Conservation (phyloP, 345 rosid genomes). For the Kernera saxatilis region DNA sequence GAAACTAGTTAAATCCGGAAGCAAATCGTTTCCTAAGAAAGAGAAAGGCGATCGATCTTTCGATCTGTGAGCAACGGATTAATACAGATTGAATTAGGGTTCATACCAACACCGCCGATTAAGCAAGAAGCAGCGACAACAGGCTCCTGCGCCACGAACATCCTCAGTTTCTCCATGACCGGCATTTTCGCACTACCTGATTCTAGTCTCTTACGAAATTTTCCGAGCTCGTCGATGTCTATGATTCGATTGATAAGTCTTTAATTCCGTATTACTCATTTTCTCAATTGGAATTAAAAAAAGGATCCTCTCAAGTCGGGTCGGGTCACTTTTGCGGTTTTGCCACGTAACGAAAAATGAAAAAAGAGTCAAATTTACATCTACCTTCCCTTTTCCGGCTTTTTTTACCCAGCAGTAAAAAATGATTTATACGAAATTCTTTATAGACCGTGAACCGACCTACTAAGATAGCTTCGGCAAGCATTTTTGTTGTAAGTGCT, state of each 20-base stretch:
- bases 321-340: background rate
- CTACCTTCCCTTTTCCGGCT: background rate
- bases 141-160: slow-evolving; percentile 86
- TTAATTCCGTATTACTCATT: background rate
- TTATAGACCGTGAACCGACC: no score
- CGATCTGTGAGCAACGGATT: slow-evolving; percentile 5
- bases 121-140: slow-evolving; percentile 86
- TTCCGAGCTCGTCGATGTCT: background rate
- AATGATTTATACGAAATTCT: no score
- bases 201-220: background rate
- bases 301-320: background rate
- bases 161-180: slow-evolving; percentile 76
- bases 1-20: background rate
- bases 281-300: background rate
- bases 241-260: background rate
- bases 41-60: background rate
- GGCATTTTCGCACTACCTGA: slow-evolving; percentile 41
- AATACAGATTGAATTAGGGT: background rate
- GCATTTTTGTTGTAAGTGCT: background rate
- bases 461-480: background rate
- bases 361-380: background rate
- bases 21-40: background rate
- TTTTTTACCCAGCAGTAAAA: background rate
- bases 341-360: background rate
- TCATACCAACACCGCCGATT: slow-evolving; percentile 73